These are phyloP conservation scores for Haplosporangium sp. DNA, from an alignment of 371 early-diverging fungal species.

Conservation along the genomic window DNA sequence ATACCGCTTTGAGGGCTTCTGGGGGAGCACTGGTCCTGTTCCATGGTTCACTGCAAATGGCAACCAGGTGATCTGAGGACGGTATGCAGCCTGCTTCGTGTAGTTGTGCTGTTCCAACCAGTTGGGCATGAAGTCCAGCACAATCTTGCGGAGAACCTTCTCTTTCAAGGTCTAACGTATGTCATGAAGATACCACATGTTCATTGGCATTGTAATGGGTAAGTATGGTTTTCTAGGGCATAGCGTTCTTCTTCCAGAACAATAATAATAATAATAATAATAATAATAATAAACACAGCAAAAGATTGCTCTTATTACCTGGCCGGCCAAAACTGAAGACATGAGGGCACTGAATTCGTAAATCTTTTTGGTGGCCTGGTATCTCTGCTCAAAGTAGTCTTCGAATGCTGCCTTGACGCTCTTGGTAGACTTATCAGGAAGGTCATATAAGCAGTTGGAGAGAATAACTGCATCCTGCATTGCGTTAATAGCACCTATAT, in stretches of 20 bases:
- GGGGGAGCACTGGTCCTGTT: conserved; percentile 4
- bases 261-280: no score
- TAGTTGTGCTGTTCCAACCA: conserved; percentile 5
- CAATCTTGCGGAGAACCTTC: conserved; percentile 6
- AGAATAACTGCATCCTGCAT: conserved; percentile 27
- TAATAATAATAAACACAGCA: not conserved
- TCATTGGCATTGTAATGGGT: no score
- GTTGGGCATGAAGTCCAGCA: conserved; percentile 6
- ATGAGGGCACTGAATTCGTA: conserved; percentile 11
- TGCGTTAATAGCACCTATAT: not conserved
- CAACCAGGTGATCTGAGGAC: conserved; percentile 18
- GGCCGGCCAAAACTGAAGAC: conserved; percentile 11
- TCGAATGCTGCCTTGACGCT: conserved; percentile 10
- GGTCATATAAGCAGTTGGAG: conserved; percentile 26
- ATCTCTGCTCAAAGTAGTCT: conserved; percentile 16
- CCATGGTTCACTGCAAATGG: conserved; percentile 11
- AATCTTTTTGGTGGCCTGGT: not conserved
- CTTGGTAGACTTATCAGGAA: not conserved
- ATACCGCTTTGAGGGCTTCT: conserved; percentile 17
- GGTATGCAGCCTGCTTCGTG: conserved; percentile 8
- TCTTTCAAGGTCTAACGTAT: conserved; percentile 3
- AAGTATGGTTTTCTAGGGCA: no score
- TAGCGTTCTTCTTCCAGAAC: not conserved
- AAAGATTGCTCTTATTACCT: conserved; percentile 4
- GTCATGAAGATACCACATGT: no score